Evolutionary conservation across 495 filamentous ascomycete genomes (phyloP), one percentile per base, ranked within the genome.

Genomic region (Xylaria castorea): DNA sequence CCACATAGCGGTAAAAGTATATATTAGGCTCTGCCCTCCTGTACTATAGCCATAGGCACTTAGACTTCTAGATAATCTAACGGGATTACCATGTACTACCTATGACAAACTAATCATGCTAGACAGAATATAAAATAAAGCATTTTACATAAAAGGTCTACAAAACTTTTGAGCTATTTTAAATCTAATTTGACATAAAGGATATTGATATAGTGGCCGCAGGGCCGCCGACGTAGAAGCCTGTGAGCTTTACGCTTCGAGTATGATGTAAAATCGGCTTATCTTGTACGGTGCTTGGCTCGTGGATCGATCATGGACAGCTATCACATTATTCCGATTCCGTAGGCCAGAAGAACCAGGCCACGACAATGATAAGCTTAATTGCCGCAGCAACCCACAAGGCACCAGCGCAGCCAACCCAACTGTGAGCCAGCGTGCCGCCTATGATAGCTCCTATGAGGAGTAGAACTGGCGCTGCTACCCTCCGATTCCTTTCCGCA

Each of bases 321-420:
- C 34, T 32, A 34, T 9, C 38, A 46, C 6, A 5, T 68, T 27
- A 72, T 38, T 65, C 22, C 22, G 72, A 71, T 55, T 80, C 79
- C 5, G 79, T 81, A 6, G 85, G 85, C 90, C 90, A 92, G 3
- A 86, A 58, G 20, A 89, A 65, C 90, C 90, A 92, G 3, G 84
- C 81, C 16, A 85, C 27, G 5, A 89, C 78, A 27, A 89, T 84
- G 14, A 82, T 38, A 2, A 81, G 75, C 79, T 92, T 92, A 42
- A 92, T 68, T 0, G 76, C 77, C 0, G 86, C 84, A 8, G 90
- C 89, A 22, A 85, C 84, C 91, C 91, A 93, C 66, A 93, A 75
- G 5, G 89, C 89, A 0, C 89, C 91, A 25, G 87, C 85, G 46
- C 91, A 78, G 0, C 91, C 91, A 32, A 87, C 71, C 6, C 76